Conservation (phyloP, 164 flowering plant genomes). For the Macadamia tetraphylla region DNA sequence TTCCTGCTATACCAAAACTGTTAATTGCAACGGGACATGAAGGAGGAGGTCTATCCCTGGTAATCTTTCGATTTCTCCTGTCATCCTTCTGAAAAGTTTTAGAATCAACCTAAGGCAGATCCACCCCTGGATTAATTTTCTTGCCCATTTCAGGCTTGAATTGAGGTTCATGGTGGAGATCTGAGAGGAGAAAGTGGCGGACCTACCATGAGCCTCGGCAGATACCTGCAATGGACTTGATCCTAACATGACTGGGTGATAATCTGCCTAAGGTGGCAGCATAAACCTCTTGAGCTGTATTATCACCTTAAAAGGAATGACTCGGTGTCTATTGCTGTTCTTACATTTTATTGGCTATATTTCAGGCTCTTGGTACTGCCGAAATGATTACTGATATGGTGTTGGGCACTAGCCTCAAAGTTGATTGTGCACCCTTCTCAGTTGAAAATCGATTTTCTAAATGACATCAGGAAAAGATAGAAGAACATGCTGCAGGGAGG, state of each 20-base stretch:
- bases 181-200: not conserved
- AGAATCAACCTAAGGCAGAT: not conserved
- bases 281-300: too few species aligned
- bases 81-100: not conserved
- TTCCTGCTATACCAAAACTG: constrained; percentile 67
- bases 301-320: too few species aligned
- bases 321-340: not conserved
- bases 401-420: constrained; percentile 48
- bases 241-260: too few species aligned
- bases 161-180: not conserved
- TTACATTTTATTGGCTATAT: constrained; percentile 1
- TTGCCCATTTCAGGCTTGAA: not conserved
- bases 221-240: too few species aligned
- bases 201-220: too few species aligned
- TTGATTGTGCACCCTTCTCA: constrained; percentile 48
- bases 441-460: constrained; percentile 39
- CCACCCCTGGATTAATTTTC: not conserved
- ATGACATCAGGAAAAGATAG: not conserved
- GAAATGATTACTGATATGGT: constrained; percentile 85
- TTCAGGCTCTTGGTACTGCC: constrained; percentile 90
- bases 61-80: constrained; percentile 19
- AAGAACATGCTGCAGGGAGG: too few species aligned
- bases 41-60: constrained; percentile 87
- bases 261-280: too few species aligned
- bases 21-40: constrained; percentile 91